Evolutionary conservation across 768 basidiomycete species (phyloP).

Genomic region (Tulasnella sp.): DNA sequence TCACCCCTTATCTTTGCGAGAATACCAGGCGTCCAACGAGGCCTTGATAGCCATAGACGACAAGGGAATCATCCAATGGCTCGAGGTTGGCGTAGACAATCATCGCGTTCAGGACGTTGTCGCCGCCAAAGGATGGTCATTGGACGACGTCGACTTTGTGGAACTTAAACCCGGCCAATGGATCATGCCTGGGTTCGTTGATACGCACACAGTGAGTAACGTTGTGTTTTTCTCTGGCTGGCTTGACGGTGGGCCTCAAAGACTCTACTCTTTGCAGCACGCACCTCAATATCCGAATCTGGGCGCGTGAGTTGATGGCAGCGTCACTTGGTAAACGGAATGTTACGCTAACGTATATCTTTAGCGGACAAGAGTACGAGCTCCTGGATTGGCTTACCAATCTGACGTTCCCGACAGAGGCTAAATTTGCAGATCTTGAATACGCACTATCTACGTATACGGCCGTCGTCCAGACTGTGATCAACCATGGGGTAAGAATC

Average conservation of each 20-base stretch:
- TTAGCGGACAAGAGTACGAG: constrained; percentile 72
- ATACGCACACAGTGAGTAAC: constrained; percentile 75
- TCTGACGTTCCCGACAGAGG: constrained; percentile 83
- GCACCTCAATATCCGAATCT: constrained; percentile 71
- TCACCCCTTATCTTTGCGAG: constrained; percentile 4
- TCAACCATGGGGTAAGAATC: constrained; percentile 62
- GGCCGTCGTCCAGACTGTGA: constrained; percentile 56
- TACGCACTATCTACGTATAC: constrained; percentile 65
- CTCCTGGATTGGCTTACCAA: constrained; percentile 81
- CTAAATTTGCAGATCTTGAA: constrained; percentile 52
- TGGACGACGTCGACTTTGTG: constrained; percentile 29
- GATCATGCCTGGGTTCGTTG: constrained; percentile 78
- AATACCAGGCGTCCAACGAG: constrained; percentile 32
- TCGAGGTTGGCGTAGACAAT: constrained; percentile 45
- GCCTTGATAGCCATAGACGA: constrained; percentile 45
- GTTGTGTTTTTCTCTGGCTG: not conserved
- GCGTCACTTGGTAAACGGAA: not conserved
- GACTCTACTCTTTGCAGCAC: constrained; percentile 35
- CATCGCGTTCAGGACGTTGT: constrained; percentile 40
- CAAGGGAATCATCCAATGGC: constrained; percentile 57
- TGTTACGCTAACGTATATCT: not conserved
- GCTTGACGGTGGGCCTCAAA: not conserved
- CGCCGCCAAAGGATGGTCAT: constrained; percentile 39
- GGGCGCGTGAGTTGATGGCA: constrained; percentile 38
- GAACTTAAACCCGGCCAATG: constrained; percentile 43